Evolutionary conservation across 202 grass and related monocot genomes (phyloP), one percentile per base, ranked within the genome.

Genomic region (Saccharum hybrid): DNA sequence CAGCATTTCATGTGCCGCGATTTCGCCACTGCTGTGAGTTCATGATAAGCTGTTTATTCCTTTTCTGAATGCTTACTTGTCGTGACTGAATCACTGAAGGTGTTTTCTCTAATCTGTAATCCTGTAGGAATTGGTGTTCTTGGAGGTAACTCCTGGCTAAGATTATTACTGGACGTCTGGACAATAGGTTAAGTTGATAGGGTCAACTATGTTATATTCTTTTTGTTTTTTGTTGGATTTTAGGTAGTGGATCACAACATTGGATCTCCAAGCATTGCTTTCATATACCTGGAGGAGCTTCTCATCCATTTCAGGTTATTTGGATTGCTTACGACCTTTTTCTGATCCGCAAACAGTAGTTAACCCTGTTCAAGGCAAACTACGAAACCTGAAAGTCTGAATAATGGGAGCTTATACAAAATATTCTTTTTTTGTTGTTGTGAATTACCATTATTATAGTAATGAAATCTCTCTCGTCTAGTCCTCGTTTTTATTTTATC

Each of bases 1-100:
- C 92, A 95, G 86, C 92, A 98, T 86, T 98, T 98, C 87, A 98
- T 89, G 9, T 88, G 85, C 63, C 77, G 82, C 2, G 92, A 98
- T 91, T 95, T 95, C 8, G 82, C 75, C 18, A 63, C 81, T 45
- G 92, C 90, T 0, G 95, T 94, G 80, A 82, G 88, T 85, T 78
- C 14, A 18, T 37, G 7, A 45, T 78, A 23, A 26, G 49, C 40
- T 68, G 19, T 57, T 72, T 49, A 10, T 33, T 74, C 34, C 75
- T 40, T 69, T 21, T 56, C 41, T 79, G 56, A 33, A 31, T 65
- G 45, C 14, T 74, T 83, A n/a, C 19, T 57, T 83, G 69, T 79
- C 26, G 14, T 80, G 48, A 88, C 68, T 81, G 2, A 87, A 46
- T 80, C 38, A 88, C 72, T 81, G 2, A 87, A 46, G 39, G 16